Percentiles rank a stretch among this genome's conserved stretches.
Evolutionary conservation across 2,329 filamentous ascomycete genomes (phyloP).

Genomic region (Monilinia fructicola): DNA sequence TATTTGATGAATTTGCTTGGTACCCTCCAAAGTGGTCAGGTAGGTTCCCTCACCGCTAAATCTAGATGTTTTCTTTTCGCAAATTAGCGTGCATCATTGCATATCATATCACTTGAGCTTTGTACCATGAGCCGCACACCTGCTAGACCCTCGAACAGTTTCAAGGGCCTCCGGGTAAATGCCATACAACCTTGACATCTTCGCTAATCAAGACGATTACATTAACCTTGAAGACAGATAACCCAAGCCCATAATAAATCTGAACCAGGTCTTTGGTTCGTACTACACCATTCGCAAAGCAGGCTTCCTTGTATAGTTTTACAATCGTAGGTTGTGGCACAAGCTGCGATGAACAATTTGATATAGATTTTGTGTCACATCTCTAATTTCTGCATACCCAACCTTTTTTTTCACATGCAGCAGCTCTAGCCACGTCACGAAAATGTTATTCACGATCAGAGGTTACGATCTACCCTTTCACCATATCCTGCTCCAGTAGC

Average conservation of each 20-base stretch:
- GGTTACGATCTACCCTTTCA: constrained; percentile 14
- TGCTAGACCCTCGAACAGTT: constrained; percentile 14
- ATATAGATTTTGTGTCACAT: constrained; percentile 17
- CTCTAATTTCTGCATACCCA: constrained; percentile 4
- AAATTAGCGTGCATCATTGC: constrained; percentile 1
- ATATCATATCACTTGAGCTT: constrained; percentile 13
- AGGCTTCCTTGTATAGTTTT: neutral
- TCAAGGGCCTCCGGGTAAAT: constrained; percentile 13
- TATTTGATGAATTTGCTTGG: constrained; percentile 13
- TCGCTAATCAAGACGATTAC: constrained; percentile 17
- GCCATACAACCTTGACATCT: neutral
- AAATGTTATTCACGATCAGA: constrained; percentile 1
- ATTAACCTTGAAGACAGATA: constrained; percentile 14
- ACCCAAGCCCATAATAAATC: constrained; percentile 8
- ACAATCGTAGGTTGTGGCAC: neutral
- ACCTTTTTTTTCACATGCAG: constrained; percentile 16
- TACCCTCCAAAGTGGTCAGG: constrained; percentile 6
- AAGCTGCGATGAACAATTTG: constrained; percentile 17
- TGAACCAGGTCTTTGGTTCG: constrained; percentile 21
- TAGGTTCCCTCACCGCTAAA: constrained; percentile 19
- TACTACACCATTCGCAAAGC: constrained; percentile 3
- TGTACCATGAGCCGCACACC: constrained; percentile 11
- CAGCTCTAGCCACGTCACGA: constrained; percentile 24
- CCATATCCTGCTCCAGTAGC: constrained; percentile 13
- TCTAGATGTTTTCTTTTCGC: constrained; percentile 8